These are phyloP conservation scores for Persicaria tinctoria DNA, from an alignment of 148 eudicot genomes.

Conservation along the genomic window DNA sequence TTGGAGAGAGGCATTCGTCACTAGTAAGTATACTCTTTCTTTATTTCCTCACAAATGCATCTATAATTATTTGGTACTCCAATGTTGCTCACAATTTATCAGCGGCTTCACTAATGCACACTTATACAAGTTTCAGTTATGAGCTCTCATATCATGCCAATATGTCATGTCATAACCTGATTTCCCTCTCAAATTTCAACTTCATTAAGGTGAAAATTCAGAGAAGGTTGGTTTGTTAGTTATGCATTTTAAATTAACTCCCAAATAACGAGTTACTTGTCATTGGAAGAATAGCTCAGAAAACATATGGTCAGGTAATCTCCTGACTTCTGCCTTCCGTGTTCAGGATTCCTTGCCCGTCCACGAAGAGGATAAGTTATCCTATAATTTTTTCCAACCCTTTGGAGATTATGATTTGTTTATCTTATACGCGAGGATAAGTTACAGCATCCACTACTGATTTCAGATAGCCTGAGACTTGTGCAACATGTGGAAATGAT, in stretches of 20 bases:
- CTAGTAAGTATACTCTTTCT: slow-evolving; percentile 41
- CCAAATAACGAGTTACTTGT: background rate
- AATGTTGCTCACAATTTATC: background rate
- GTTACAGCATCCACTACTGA: background rate
- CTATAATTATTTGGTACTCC: background rate
- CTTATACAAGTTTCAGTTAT: background rate
- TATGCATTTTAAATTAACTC: background rate
- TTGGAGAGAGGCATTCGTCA: slow-evolving; percentile 89
- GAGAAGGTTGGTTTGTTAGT: no score
- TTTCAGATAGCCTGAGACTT: slow-evolving; percentile 71
- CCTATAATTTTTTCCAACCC: background rate
- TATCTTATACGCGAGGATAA: background rate
- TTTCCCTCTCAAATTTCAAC: background rate
- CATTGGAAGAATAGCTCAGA: background rate
- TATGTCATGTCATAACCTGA: background rate
- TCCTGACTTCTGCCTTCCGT: background rate
- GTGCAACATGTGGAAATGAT: slow-evolving; percentile 74
- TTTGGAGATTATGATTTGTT: background rate
- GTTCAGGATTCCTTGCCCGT: background rate
- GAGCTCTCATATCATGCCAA: background rate
- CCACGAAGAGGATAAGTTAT: background rate
- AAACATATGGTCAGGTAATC: background rate
- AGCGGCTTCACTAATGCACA: background rate
- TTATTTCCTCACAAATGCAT: background rate
- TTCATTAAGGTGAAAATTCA: no score